Conservation (phyloP, 2,329 filamentous ascomycete species). For the Sclerotinia nivalis region DNA sequence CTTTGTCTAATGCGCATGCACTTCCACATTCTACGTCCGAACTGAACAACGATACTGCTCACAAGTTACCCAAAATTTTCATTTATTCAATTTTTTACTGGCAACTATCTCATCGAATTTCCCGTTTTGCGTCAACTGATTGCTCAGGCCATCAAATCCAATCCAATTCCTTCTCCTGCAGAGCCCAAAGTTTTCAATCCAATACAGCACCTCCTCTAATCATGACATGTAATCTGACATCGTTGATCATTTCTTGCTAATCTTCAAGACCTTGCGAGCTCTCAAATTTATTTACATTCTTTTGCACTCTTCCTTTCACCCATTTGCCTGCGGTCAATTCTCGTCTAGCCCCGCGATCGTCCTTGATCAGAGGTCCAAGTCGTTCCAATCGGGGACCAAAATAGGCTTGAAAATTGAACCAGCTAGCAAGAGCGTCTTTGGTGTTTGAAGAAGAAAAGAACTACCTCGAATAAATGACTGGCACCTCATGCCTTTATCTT, state of each 20-base stretch:
- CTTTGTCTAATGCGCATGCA: not conserved
- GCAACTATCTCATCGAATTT: not conserved
- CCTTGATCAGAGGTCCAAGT: not conserved
- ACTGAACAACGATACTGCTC: not conserved
- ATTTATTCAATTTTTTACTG: not conserved
- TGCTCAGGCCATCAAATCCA: not conserved
- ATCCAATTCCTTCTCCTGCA: not conserved
- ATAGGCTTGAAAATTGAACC: not conserved
- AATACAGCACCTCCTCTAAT: not conserved
- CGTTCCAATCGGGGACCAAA: not conserved
- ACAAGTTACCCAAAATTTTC: not conserved
- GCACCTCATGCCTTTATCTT: too few relatives aligned
- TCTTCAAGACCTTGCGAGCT: not conserved
- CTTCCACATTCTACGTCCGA: not conserved
- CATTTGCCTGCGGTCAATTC: not conserved
- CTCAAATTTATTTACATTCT: not conserved
- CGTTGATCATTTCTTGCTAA: not conserved
- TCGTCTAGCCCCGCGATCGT: not conserved
- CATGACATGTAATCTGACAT: not conserved
- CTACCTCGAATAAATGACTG: too few relatives aligned
- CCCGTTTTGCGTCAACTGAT: not conserved
- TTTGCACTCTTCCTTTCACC: not conserved
- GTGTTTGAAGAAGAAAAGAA: too few relatives aligned
- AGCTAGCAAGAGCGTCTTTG: not conserved
- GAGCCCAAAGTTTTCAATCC: not conserved